Evolutionary conservation across 768 basidiomycete species (phyloP), one percentile per base, ranked within the genome.

Genomic region (Suillus placidus): DNA sequence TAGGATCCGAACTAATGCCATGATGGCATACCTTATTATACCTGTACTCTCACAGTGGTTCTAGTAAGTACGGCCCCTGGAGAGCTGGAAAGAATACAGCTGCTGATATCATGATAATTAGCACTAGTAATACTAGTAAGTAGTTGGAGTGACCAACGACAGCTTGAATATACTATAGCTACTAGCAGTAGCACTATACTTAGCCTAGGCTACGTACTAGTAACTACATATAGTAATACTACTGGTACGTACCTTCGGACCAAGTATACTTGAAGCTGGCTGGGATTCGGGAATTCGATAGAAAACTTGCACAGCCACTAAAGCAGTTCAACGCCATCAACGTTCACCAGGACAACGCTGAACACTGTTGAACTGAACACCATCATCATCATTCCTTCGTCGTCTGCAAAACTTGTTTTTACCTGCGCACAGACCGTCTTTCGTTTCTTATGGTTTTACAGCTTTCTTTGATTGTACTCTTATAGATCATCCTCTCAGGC

Each of bases 311-410:
- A 60, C 58, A 60, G 38, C 58, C 58, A 43, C 42, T 30, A 20
- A 60, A 55, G 20, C 34, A 55, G 54, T 55, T 55, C 54, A 55
- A n/a, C 20, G 34, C 32, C 54, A 55, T 34, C 54, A 55, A n/a
- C 54, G 1, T 35, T 55, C 10, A 6, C 54, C 54, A 55, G 54
- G 54, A 55, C 54, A 54, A 54, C 52, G 32, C 30, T 34, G 32
- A 54, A 54, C 30, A 26, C 49, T 16, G 8, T 6, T 26, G 26
- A 26, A 26, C 26, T 9, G 26, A 30, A 18, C 52, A 51, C 26
- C 49, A 26, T 54, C 52, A 34, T n/a, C n/a, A n/a, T 34, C 20
- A 55, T 55, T 35, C 54, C 54, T 7, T 54, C 12, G 32, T 55
- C 34, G 12, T 2, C 34, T 32, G 10, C 18, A 49, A 49, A 49